phyloP scores from a whole-genome alignment of 176 grass and related monocot genomes.

The Alopecurus myosuroides region DNA sequence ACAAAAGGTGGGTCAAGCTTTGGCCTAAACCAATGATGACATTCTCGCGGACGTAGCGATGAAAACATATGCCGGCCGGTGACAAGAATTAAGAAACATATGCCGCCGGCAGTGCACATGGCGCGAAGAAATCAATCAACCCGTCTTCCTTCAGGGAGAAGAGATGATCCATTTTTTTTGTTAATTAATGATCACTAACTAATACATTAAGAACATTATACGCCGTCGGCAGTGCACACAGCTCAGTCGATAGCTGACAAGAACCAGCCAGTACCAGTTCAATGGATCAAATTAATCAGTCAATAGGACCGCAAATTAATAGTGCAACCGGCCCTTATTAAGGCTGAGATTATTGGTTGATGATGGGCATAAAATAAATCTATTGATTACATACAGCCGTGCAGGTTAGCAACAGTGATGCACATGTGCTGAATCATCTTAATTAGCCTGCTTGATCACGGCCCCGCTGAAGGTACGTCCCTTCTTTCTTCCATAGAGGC shows the following conservation, averaged over 20 bases:
- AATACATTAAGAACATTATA: not conserved
- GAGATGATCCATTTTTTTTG: not conserved
- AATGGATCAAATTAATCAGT: not conserved
- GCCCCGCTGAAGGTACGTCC: not conserved
- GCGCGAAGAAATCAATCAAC: not conserved
- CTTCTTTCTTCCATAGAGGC: not conserved
- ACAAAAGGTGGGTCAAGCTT: too few relatives aligned
- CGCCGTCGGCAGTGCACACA: too few relatives aligned
- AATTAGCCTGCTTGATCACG: not conserved
- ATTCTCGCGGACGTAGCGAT: too few relatives aligned
- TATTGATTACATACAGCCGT: constrained; percentile 27
- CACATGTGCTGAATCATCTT: not conserved
- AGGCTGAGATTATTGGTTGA: constrained; percentile 25
- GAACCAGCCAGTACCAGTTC: not conserved
- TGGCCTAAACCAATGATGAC: too few relatives aligned
- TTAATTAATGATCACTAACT: too few relatives aligned
- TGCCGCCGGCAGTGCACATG: not conserved
- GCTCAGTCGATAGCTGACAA: not conserved
- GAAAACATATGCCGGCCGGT: too few relatives aligned
- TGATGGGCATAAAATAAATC: constrained; percentile 25
- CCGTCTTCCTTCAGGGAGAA: not conserved
- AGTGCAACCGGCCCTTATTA: constrained; percentile 1
- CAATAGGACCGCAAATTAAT: not conserved
- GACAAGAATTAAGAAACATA: not conserved
- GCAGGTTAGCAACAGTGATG: not conserved